Conservation (phyloP, 192 early-diverging fungal species). For the Coemansia sp. region DNA sequence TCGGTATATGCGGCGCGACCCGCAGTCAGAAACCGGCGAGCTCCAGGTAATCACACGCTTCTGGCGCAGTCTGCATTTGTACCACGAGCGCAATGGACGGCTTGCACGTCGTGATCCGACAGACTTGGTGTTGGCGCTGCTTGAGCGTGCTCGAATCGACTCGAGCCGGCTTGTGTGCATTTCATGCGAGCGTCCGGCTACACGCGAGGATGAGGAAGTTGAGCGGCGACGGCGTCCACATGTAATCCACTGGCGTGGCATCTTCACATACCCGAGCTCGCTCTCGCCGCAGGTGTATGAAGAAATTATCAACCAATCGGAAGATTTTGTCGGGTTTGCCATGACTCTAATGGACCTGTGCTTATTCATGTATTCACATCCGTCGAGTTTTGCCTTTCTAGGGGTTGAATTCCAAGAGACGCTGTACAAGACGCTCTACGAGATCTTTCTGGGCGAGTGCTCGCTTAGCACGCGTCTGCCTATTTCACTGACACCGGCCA, state of each 20-base stretch:
- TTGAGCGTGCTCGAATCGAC: conserved; percentile 45
- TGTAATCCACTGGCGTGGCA: conserved; percentile 43
- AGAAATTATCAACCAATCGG: conserved; percentile 40
- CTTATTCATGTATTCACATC: conserved; percentile 52
- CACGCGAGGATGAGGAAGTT: conserved; percentile 30
- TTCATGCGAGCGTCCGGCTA: conserved; percentile 41
- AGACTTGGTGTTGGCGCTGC: conserved; percentile 34
- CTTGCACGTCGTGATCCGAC: conserved; percentile 39
- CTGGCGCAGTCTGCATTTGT: conserved; percentile 54
- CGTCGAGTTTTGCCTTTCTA: conserved; percentile 48
- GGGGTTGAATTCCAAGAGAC: conserved; percentile 45
- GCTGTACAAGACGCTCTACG: conserved; percentile 53
- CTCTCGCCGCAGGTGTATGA: conserved; percentile 52
- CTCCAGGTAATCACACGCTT: conserved; percentile 50
- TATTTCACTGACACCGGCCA: conserved; percentile 38
- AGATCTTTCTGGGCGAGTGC: conserved; percentile 44
- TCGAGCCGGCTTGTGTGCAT: conserved; percentile 47
- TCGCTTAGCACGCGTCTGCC: conserved; percentile 43
- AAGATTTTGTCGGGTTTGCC: conserved; percentile 46
- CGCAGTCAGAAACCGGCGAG: conserved; percentile 21
- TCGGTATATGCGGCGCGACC: conserved; percentile 43
- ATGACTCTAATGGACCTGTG: conserved; percentile 54
- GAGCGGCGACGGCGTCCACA: conserved; percentile 39
- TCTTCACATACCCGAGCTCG: conserved; percentile 42
- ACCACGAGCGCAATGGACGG: conserved; percentile 32